Percentiles rank a stretch among this genome's conserved stretches.
phyloP scores from a whole-genome alignment of 768 basidiomycete genomes.

The Tricholomella constricta region DNA sequence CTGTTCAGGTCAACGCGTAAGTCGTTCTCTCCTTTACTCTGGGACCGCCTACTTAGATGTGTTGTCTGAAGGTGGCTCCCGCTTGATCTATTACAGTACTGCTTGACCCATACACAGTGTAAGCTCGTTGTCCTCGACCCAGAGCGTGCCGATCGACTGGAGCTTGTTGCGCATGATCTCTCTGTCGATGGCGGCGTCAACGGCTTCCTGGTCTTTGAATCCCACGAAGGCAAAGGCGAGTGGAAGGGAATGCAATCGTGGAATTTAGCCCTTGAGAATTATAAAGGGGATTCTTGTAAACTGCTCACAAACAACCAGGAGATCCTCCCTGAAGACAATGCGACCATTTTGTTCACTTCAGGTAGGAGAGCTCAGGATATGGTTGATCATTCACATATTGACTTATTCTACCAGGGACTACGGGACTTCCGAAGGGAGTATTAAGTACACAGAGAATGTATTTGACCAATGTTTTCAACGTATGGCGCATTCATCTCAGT shows the following conservation, averaged over 20 bases:
- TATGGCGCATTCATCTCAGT: conserved; percentile 20
- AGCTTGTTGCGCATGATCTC: conserved; percentile 27
- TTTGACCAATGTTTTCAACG: conserved; percentile 50
- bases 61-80: conserved; percentile 39
- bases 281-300: conserved; percentile 31
- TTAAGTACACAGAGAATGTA: conserved; percentile 52
- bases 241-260: conserved; percentile 46
- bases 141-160: conserved; percentile 45
- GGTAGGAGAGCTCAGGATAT: conserved; percentile 29
- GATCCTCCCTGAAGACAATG: conserved; percentile 48
- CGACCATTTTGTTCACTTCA: conserved; percentile 54
- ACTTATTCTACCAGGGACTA: conserved; percentile 26
- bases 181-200: conserved; percentile 29
- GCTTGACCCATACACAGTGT: conserved; percentile 43
- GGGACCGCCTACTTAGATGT: neutral
- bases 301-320: conserved; percentile 31
- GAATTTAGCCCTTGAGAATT: conserved; percentile 35
- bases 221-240: conserved; percentile 39
- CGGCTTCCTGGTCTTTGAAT: conserved; percentile 39
- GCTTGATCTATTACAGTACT: conserved; percentile 41
- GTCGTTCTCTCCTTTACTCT: conserved; percentile 10
- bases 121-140: conserved; percentile 48
- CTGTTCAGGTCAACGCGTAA: conserved; percentile 49
- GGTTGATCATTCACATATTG: too few species aligned
- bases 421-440: conserved; percentile 47